Percentiles rank a stretch among this genome's conserved stretches.
These are phyloP conservation scores for Hanseniaspora thailandica DNA, from an alignment of 805 yeast genomes.

Conservation along the genomic window DNA sequence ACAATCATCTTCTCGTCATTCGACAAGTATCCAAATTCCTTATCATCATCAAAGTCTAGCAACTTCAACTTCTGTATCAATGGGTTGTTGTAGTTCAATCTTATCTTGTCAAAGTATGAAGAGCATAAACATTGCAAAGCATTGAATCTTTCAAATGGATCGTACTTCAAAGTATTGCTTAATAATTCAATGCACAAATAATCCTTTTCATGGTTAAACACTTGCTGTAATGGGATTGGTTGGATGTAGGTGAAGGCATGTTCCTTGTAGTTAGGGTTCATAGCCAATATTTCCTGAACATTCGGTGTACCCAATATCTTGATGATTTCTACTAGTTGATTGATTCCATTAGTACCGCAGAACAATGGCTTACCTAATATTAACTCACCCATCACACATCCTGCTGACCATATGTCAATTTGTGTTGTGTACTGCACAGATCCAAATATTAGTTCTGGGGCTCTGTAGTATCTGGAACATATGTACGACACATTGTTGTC, in stretches of 20 bases:
- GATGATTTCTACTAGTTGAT: conserved; percentile 91
- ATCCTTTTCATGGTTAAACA: conserved; percentile 41
- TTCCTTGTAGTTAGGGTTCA: conserved; percentile 96
- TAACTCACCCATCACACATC: conserved; percentile 96
- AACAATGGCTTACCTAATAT: conserved; percentile 91
- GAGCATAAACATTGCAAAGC: conserved; percentile 34
- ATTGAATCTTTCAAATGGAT: conserved; percentile 52
- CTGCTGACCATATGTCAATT: conserved; percentile 95
- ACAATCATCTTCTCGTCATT: conserved; percentile 23
- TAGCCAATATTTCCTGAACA: conserved; percentile 76
- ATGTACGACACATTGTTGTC: conserved; percentile 95
- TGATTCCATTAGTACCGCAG: conserved; percentile 97
- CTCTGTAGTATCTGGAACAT: conserved; percentile 91
- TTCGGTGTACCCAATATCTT: conserved; percentile 93
- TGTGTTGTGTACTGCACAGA: conserved; percentile 93
- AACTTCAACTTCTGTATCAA: conserved; percentile 22
- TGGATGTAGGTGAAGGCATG: conserved; percentile 86
- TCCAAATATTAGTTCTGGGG: conserved; percentile 95
- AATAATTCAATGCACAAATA: conserved; percentile 44
- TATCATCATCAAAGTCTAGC: conserved; percentile 23
- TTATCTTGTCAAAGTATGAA: conserved; percentile 26
- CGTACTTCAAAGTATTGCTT: conserved; percentile 49
- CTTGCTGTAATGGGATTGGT: conserved; percentile 60
- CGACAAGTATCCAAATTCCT: conserved; percentile 25
- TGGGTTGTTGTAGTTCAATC: conserved; percentile 20